phyloP scores from a whole-genome alignment of 371 early-diverging fungal genomes.

The Encephalitozoon romaleae region DNA sequence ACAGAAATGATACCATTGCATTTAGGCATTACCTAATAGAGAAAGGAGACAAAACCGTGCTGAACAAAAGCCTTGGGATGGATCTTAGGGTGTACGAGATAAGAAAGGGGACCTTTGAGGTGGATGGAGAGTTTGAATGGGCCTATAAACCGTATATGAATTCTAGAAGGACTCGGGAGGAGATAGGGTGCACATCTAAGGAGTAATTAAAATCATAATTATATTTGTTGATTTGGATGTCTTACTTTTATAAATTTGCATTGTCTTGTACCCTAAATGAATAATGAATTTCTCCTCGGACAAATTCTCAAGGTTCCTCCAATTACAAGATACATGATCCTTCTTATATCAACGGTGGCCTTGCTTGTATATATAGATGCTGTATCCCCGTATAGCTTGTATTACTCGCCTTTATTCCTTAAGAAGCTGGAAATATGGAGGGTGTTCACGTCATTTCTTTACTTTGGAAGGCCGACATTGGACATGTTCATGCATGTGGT shows the following conservation, averaged over 20 bases:
- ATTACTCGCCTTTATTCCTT: conserved; percentile 50
- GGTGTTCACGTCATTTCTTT: conserved; percentile 57
- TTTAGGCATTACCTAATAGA: conserved; percentile 56
- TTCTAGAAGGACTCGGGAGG: conserved; percentile 21
- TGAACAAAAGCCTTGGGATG: conserved; percentile 39
- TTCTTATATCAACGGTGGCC: conserved; percentile 24
- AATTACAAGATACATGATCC: conserved; percentile 48
- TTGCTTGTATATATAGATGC: conserved; percentile 49
- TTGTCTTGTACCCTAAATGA: conserved; percentile 7
- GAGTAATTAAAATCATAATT: neutral
- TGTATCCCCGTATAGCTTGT: conserved; percentile 40
- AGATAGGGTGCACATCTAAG: neutral
- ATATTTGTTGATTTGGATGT: neutral
- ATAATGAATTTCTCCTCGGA: neutral
- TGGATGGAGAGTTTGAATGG: conserved; percentile 53
- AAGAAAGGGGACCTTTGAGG: conserved; percentile 55
- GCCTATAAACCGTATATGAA: conserved; percentile 57
- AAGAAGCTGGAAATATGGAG: conserved; percentile 54
- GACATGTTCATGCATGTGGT: conserved; percentile 58
- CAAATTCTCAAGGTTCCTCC: conserved; percentile 22
- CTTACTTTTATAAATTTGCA: neutral
- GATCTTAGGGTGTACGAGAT: conserved; percentile 56
- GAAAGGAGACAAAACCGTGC: conserved; percentile 21
- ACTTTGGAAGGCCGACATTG: conserved; percentile 55
- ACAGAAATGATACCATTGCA: conserved; percentile 54